Evolutionary conservation across 805 yeast species (phyloP).

Genomic region (Starmerella bombi): DNA sequence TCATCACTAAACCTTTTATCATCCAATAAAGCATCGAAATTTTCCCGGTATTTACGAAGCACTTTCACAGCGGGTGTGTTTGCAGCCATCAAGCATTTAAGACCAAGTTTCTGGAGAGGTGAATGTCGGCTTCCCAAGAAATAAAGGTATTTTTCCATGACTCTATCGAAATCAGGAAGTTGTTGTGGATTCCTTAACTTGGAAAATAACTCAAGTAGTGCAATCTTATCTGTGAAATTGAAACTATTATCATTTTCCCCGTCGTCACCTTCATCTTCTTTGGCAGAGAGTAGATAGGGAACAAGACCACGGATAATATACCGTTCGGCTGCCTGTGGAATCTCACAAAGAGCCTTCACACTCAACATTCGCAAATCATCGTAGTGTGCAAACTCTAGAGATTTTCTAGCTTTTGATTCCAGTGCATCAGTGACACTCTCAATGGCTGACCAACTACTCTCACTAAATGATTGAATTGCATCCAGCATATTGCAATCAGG

Average conservation of each 20-base stretch:
- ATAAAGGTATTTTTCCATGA: slow-evolving; percentile 40
- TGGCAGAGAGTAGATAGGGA: slow-evolving; percentile 37
- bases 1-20: slow-evolving; percentile 80
- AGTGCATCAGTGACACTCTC: neutral
- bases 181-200: slow-evolving; percentile 50
- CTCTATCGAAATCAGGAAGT: slow-evolving; percentile 39
- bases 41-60: slow-evolving; percentile 57
- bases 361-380: slow-evolving; percentile 38
- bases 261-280: slow-evolving; percentile 22
- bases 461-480: neutral
- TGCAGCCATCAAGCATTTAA: slow-evolving; percentile 55
- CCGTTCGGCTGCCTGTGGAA: slow-evolving; percentile 60
- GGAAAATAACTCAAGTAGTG: slow-evolving; percentile 47
- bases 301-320: slow-evolving; percentile 40
- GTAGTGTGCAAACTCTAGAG: slow-evolving; percentile 5
- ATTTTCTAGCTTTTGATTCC: neutral
- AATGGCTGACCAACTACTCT: neutral
- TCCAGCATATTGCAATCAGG: neutral
- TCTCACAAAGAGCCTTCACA: slow-evolving; percentile 40
- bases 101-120: slow-evolving; percentile 57
- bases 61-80: slow-evolving; percentile 33
- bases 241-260: slow-evolving; percentile 6
- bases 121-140: slow-evolving; percentile 49
- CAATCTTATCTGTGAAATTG: slow-evolving; percentile 23
- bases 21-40: slow-evolving; percentile 61